Evolutionary conservation across 805 yeast genomes (phyloP), one percentile per base, ranked within the genome.

Genomic region (Kregervanrija pseudodelftensis): DNA sequence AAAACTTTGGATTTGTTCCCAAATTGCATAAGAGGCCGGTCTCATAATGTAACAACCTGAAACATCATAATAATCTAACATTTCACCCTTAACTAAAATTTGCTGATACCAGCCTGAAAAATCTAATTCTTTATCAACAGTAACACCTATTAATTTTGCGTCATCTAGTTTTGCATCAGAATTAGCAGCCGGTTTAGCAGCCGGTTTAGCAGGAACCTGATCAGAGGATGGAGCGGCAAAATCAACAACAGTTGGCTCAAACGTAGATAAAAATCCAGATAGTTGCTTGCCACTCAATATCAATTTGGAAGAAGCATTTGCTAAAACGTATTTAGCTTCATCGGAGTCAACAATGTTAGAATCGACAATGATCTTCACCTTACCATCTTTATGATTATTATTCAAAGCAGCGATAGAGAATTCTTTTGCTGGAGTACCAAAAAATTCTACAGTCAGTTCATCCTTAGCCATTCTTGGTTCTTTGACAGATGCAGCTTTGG

Each of bases 101-200:
- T 93, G 99, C 58, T 90, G 90, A 72, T 93, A 93, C 99, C 99
- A 93, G 43, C 89, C 80, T 50, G 99, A 81, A 74, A 93, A 93
- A 64, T 93, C 99, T 58, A 79, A 73, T 51, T 80, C 78, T 70
- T 93, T 93, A 67, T 88, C 95, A 42, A 85, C 95, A 39, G 98
- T 93, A 64, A 93, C 91, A 67, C 99, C 99, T 55, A 93, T 86
- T 59, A 90, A 70, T 59, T 91, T 89, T 41, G 95, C 93, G 60
- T 86, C 95, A 48, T 80, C 89, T 55, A 83, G 65, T 51, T 77
- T 77, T 42, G 85, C 84, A n/a, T 41, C 48, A 34, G 63, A 58
- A 36, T 53, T 44, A 11, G 59, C 54, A 13, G 59, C 50, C 14
- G 54, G 39, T 11, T 41, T 51, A 11, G 62, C 43, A 32, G 61